Conservation (phyloP, 345 rosid genomes). For the Ceriops decandra region DNA sequence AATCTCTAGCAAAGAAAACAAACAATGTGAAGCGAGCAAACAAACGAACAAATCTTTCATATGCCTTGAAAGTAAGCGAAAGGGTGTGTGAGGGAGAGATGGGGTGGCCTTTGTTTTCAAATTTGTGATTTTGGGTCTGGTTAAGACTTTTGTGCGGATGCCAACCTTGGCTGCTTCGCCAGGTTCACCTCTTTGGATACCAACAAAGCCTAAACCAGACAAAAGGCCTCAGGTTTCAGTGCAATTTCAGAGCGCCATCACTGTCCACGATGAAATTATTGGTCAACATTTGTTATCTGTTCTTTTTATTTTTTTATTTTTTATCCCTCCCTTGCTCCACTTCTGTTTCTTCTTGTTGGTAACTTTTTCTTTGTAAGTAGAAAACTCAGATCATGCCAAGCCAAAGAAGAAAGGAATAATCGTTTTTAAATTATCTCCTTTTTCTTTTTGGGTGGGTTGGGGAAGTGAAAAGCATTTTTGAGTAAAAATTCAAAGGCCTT, state of each 20-base stretch:
- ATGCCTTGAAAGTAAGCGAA: constrained; percentile 16
- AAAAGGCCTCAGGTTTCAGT: constrained; percentile 36
- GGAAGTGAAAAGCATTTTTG: no score
- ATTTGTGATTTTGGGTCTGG: constrained; percentile 11
- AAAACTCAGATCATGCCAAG: background rate
- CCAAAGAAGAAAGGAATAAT: no score
- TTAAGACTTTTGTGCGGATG: constrained; percentile 1
- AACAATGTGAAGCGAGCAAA: constrained; percentile 11
- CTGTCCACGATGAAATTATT: constrained; percentile 25
- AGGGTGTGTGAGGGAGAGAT: background rate
- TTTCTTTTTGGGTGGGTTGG: no score
- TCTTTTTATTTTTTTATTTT: background rate
- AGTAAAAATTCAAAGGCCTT: no score
- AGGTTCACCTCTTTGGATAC: constrained; percentile 20
- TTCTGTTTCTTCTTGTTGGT: constrained; percentile 15
- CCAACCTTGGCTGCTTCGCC: no score
- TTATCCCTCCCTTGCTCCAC: background rate
- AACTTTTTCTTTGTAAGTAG: background rate
- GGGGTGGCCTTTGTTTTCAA: constrained; percentile 4
- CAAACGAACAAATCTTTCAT: constrained; percentile 31
- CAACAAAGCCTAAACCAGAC: constrained; percentile 39
- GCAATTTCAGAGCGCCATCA: constrained; percentile 25
- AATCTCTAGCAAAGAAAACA: constrained; percentile 12
- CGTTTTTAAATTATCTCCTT: background rate
- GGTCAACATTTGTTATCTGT: constrained; percentile 16